Base-by-base conservation (phyloP, 2,329 filamentous ascomycete genomes). In the Botryotinia convoluta region DNA sequence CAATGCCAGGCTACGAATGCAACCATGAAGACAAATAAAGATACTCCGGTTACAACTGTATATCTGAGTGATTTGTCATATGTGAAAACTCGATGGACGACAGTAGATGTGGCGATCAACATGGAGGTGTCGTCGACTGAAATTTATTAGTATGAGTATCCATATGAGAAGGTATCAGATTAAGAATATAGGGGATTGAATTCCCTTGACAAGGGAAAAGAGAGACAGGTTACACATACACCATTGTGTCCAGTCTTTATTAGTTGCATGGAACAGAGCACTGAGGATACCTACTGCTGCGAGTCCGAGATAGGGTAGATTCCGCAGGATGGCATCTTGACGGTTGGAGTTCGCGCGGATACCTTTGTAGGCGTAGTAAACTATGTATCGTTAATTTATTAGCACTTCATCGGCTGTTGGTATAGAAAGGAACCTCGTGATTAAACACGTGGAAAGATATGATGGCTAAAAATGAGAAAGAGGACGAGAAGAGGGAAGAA, bases 41-140 rank as follows among this genome's bases (percentile, higher is more conserved):
- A 81, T 5, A 82, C 72, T 1, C 82, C 84, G 35, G 87, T 81
- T 1, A 75, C 76, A 35, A 83, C 78, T 51, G 86, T 0, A 92
- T 93, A 61, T 39, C 39, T 64, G 71, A 74, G 72, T 75, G 85
- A 80, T 42, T 85, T 83, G 61, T 84, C 82, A 51, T 83, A 82
- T 20, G 84, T 85, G 72, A 84, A 83, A 7, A 86, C 80, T 67
- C 85, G 84, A 65, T 88, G 86, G 8, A 89, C 82, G 72, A 89
- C 83, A 0, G 86, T 82, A 74, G 85, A 86, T 35, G 84, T 84
- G 7, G 89, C 83, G 20, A 87, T 80, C 44, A 89, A 84, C 88
- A 90, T 90, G 71, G 86, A 86, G n/a, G 89, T 81, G 76, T 90
- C 88, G 76, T 90, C 88, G 75, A 83, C 84, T 79, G 22, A 18